These are phyloP conservation scores for Phoma sp. DNA, from an alignment of 2,329 filamentous ascomycete species.

Conservation along the genomic window DNA sequence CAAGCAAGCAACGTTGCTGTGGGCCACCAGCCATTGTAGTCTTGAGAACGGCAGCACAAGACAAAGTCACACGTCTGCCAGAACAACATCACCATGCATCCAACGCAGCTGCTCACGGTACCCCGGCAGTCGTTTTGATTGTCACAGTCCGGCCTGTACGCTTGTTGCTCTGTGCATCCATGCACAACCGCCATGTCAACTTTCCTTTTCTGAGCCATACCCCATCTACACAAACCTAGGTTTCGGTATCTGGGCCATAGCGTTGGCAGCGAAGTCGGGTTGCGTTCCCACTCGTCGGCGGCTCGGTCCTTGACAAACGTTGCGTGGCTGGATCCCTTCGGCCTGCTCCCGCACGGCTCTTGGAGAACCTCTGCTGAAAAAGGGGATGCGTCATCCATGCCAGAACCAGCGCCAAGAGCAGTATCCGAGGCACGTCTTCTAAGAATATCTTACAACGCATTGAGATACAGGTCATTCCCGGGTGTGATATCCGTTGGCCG, in stretches of 20 bases:
- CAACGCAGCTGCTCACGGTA: background rate
- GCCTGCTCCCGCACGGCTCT: background rate
- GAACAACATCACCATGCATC: background rate
- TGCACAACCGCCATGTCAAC: constrained; percentile 8
- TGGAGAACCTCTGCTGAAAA: constrained; percentile 3
- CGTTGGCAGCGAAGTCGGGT: constrained; percentile 13
- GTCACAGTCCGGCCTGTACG: constrained; percentile 5
- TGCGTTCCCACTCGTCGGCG: constrained; percentile 18
- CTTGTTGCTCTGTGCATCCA: constrained; percentile 14
- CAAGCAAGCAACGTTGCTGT: background rate
- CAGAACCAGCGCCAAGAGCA: background rate
- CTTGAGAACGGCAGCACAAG: background rate
- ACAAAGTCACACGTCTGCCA: background rate
- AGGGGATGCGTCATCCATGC: background rate
- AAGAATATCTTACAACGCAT: no score
- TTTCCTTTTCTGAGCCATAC: constrained; percentile 8
- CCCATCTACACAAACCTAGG: constrained; percentile 9
- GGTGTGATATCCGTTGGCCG: no score
- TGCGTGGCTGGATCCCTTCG: constrained; percentile 6
- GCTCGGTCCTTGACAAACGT: constrained; percentile 16
- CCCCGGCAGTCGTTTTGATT: constrained; percentile 9
- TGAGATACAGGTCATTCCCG: no score
- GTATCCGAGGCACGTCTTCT: background rate
- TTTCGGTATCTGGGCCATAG: constrained; percentile 14
- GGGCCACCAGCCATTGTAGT: background rate